Percentiles rank a stretch among this genome's conserved stretches.
Evolutionary conservation across 768 basidiomycete species (phyloP).

Genomic region (Tephrocybe sp.): DNA sequence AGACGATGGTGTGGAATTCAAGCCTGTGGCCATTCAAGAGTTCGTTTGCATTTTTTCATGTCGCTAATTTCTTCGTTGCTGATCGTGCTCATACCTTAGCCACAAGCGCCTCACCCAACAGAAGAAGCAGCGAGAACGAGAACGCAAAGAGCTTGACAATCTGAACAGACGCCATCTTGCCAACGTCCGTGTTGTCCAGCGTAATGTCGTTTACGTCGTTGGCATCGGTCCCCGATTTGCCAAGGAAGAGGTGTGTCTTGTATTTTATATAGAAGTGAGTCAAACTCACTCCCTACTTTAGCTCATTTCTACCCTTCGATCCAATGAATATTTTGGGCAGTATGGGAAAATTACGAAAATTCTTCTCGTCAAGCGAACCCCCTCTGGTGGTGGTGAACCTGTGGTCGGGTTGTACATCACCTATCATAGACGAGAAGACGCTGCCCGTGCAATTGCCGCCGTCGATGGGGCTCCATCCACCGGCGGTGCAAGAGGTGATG

Average conservation of each 20-base stretch:
- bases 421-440: conserved; percentile 92
- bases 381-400: conserved; percentile 68
- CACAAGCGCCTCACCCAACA: conserved; percentile 94
- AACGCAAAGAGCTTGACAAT: conserved; percentile 91
- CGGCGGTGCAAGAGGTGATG: conserved; percentile 75
- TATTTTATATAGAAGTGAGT: conserved; percentile 1
- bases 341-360: conserved; percentile 98
- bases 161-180: conserved; percentile 83
- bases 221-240: conserved; percentile 93
- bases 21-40: conserved; percentile 94
- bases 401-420: conserved; percentile 96
- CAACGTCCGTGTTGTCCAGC: conserved; percentile 95
- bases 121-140: conserved; percentile 93
- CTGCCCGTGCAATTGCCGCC: conserved; percentile 87
- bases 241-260: conserved; percentile 84
- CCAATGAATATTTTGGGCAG: conserved; percentile 96
- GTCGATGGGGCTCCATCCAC: conserved; percentile 92
- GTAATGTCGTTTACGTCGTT: conserved; percentile 94
- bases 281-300: not conserved
- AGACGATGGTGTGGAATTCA: conserved; percentile 92
- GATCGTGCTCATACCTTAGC: conserved; percentile 36
- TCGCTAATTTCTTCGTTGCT: conserved; percentile 13
- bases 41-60: conserved; percentile 42
- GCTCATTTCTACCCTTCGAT: conserved; percentile 69
- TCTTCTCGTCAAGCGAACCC: conserved; percentile 85